Percentiles rank a stretch among this genome's conserved stretches.
Conservation (phyloP, 1,284 basidiomycete genomes). For the Rhizoctonia solani region DNA sequence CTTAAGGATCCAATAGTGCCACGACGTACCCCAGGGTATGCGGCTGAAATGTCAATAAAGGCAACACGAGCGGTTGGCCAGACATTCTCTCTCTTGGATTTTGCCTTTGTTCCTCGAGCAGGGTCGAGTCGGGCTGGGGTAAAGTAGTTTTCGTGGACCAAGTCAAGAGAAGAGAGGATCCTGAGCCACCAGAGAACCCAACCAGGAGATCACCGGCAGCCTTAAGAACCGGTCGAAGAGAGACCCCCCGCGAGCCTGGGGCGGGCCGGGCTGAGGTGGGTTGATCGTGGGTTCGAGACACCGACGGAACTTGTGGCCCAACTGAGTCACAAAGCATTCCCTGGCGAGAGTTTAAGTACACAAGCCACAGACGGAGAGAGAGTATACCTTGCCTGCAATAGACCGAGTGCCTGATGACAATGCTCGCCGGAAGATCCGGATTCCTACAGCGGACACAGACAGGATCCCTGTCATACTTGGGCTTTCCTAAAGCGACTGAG, state of each 20-base stretch:
- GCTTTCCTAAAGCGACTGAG: conserved; percentile 54
- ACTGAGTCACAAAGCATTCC: conserved; percentile 66
- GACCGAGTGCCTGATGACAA: conserved; percentile 75
- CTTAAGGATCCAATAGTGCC: not conserved
- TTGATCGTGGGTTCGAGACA: conserved; percentile 68
- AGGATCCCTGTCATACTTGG: conserved; percentile 65
- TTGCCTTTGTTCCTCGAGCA: conserved; percentile 45
- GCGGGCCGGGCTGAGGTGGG: conserved; percentile 46
- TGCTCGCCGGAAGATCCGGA: conserved; percentile 56
- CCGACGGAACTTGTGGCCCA: conserved; percentile 65
- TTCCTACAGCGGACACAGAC: conserved; percentile 71
- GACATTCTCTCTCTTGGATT: conserved; percentile 59
- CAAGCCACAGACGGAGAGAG: not conserved
- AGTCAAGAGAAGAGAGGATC: conserved; percentile 72
- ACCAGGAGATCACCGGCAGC: conserved; percentile 68
- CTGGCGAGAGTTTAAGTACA: conserved; percentile 47
- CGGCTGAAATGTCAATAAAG: conserved; percentile 69
- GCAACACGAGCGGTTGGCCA: conserved; percentile 66
- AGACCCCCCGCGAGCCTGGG: conserved; percentile 3
- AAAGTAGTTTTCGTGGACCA: conserved; percentile 67
- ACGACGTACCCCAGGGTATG: conserved; percentile 60
- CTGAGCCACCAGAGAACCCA: conserved; percentile 73
- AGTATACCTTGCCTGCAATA: conserved; percentile 71
- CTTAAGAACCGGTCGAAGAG: conserved; percentile 53
- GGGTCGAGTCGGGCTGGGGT: conserved; percentile 42